These are phyloP conservation scores for Annulohypoxylon moriforme DNA, from an alignment of 495 filamentous ascomycete genomes.

Conservation along the genomic window DNA sequence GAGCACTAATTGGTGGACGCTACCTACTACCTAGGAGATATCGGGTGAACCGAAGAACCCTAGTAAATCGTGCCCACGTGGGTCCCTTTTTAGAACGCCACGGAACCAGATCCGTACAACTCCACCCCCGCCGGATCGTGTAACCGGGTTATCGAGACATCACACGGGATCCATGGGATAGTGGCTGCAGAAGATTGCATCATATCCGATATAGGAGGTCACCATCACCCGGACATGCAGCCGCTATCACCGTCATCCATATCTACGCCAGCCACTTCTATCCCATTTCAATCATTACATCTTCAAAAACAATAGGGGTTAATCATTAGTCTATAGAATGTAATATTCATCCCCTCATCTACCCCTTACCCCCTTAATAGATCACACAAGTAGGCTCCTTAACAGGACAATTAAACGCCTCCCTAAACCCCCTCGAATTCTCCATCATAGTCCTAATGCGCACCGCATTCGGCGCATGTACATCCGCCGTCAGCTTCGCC, in stretches of 20 bases:
- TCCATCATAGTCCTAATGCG: conserved; percentile 70
- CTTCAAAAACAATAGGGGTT: not conserved
- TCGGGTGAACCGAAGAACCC: not conserved
- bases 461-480: conserved; percentile 66
- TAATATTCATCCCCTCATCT: not conserved
- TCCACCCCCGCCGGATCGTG: not conserved
- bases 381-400: conserved; percentile 74
- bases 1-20: not conserved
- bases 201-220: not conserved
- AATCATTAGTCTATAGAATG: not conserved
- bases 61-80: not conserved
- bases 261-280: not conserved
- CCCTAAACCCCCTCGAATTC: conserved; percentile 72
- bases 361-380: conserved; percentile 40
- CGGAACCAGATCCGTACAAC: not conserved
- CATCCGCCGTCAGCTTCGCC: conserved; percentile 4
- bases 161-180: not conserved
- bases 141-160: not conserved
- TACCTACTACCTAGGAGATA: too few species aligned
- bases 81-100: not conserved
- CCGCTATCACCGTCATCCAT: not conserved
- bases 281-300: not conserved
- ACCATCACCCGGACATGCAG: not conserved
- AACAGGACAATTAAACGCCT: conserved; percentile 69
- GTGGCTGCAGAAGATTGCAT: not conserved